A percentile compares a stretch with the other conserved stretches of the same genome.
Evolutionary conservation across 257 asterid species (phyloP).

Genomic region (Lavandula angustifolia): DNA sequence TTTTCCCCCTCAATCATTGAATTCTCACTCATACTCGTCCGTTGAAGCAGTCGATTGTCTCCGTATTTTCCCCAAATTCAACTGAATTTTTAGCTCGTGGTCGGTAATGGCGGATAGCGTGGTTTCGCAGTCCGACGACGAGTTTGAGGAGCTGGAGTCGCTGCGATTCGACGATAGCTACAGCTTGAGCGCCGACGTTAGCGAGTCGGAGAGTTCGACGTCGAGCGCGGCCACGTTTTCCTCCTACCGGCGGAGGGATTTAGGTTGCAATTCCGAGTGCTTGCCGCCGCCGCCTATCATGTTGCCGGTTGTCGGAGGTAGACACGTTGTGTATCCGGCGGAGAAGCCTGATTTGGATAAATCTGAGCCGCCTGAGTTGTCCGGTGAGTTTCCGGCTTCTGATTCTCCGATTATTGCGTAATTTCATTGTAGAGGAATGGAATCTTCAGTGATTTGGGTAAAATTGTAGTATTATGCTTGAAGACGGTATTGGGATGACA

Average conservation of each 20-base stretch:
- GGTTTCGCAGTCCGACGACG: slow-evolving; percentile 50
- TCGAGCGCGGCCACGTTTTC: slow-evolving; percentile 61
- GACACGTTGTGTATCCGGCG: slow-evolving; percentile 52
- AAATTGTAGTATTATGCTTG: neutral
- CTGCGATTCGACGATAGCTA: slow-evolving; percentile 58
- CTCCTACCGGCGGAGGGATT: slow-evolving; percentile 38
- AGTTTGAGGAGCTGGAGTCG: slow-evolving; percentile 49
- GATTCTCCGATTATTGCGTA: neutral
- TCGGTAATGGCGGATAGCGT: slow-evolving; percentile 36
- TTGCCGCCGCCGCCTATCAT: slow-evolving; percentile 58
- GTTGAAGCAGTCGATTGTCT: slow-evolving; percentile 32
- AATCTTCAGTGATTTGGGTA: neutral
- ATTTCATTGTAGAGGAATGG: slow-evolving; percentile 6
- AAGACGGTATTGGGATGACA: neutral
- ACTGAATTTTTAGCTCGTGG: neutral
- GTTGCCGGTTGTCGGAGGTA: slow-evolving; percentile 67
- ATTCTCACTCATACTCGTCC: slow-evolving; percentile 28
- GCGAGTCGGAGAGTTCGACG: slow-evolving; percentile 83
- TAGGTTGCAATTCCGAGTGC: slow-evolving; percentile 35
- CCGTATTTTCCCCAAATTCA: neutral
- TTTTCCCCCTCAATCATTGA: slow-evolving; percentile 34
- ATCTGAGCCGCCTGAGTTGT: slow-evolving; percentile 41
- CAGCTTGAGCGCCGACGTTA: slow-evolving; percentile 84
- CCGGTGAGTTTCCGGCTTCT: slow-evolving; percentile 47
- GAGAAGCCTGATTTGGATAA: slow-evolving; percentile 46